phyloP scores from a whole-genome alignment of 345 rosid species.

The Euphorbia tirucalli region DNA sequence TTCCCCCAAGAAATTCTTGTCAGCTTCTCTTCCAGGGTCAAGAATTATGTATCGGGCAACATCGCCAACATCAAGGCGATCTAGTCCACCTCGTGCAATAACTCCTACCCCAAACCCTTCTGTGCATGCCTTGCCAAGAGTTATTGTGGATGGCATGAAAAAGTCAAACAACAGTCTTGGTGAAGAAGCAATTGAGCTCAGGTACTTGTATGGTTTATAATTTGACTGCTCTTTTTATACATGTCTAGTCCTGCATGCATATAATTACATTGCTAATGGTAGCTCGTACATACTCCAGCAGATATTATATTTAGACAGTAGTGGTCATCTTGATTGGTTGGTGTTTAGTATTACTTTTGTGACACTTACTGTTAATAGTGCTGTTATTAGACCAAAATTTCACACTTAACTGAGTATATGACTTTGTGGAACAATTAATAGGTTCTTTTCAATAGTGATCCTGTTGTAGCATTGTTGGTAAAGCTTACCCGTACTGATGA shows the following conservation, averaged over 20 bases:
- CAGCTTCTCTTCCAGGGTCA: conserved; percentile 15
- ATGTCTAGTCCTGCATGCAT: background rate
- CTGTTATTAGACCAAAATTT: background rate
- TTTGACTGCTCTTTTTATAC: background rate
- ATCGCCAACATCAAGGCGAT: conserved; percentile 19
- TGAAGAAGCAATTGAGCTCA: conserved; percentile 54
- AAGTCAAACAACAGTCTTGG: conserved; percentile 36
- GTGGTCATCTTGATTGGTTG: no score
- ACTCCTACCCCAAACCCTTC: conserved; percentile 38
- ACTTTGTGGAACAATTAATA: no score
- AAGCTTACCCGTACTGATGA: background rate
- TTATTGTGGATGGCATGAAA: conserved; percentile 42
- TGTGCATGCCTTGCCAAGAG: conserved; percentile 39
- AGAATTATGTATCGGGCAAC: no score
- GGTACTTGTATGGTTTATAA: no score
- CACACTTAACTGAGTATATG: no score
- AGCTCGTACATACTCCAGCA: background rate
- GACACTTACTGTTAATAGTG: background rate
- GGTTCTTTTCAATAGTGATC: background rate
- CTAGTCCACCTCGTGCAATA: conserved; percentile 47
- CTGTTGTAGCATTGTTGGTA: background rate
- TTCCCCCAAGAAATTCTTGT: conserved; percentile 13
- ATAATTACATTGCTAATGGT: background rate
- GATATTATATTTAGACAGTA: background rate
- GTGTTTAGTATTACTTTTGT: no score